Conservation (phyloP, 164 flowering plant genomes). For the Tinospora cordifolia region DNA sequence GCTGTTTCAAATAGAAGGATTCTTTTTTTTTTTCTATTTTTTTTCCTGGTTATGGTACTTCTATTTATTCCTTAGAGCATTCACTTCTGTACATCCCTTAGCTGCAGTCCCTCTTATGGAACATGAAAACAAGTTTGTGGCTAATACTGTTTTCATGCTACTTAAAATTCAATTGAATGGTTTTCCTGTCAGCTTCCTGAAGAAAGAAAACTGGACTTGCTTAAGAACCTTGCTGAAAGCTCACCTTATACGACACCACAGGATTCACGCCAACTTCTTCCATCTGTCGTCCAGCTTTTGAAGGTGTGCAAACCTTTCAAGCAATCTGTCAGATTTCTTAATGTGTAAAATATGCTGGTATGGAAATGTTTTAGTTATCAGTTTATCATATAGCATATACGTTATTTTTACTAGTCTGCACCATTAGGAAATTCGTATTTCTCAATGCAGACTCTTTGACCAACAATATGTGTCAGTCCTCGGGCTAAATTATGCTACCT, state of each 20-base stretch:
- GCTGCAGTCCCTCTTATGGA: neutral
- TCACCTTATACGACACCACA: constrained; percentile 82
- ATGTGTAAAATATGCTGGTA: neutral
- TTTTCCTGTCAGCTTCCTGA: constrained; percentile 72
- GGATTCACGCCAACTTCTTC: constrained; percentile 84
- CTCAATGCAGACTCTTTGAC: neutral
- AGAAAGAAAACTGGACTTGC: constrained; percentile 73
- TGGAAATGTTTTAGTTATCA: neutral
- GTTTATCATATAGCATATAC: neutral
- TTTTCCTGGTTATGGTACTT: neutral
- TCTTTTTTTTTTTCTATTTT: neutral
- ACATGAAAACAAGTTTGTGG: neutral
- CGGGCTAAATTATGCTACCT: neutral
- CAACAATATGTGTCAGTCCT: neutral
- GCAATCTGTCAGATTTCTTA: neutral
- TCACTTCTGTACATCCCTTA: neutral
- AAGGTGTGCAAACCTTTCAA: constrained; percentile 56
- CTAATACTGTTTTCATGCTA: neutral
- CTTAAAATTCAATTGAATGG: constrained; percentile 6
- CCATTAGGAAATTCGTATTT: neutral
- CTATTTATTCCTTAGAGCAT: neutral
- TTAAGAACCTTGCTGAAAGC: constrained; percentile 84
- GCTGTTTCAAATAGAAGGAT: too few species aligned
- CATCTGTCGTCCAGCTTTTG: constrained; percentile 69
- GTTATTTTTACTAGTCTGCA: neutral